These are phyloP conservation scores for Phialemoniopsis sp. DNA, from an alignment of 2,329 filamentous ascomycete genomes.

Conservation along the genomic window DNA sequence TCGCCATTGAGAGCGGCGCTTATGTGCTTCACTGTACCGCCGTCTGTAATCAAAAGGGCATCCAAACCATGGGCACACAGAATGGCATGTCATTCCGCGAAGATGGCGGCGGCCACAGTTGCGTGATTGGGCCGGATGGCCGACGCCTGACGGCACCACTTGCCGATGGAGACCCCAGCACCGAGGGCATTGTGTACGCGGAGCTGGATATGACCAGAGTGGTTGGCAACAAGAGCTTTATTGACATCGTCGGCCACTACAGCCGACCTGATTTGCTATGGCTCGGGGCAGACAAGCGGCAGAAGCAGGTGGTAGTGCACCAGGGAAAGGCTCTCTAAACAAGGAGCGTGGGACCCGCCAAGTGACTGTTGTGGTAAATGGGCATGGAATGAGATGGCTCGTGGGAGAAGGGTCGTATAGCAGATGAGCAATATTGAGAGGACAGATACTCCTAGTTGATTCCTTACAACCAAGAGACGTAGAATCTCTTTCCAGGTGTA, in stretches of 20 bases:
- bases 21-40: conserved; percentile 51
- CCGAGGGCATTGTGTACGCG: conserved; percentile 25
- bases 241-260: conserved; percentile 45
- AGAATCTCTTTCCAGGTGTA: too few species aligned
- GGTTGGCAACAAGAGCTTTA: conserved; percentile 33
- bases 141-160: conserved; percentile 10
- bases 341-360: too few species aligned
- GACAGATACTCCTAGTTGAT: too few species aligned
- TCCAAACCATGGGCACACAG: conserved; percentile 34
- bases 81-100: conserved; percentile 17
- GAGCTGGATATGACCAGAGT: conserved; percentile 27
- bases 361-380: too few species aligned
- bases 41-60: conserved; percentile 38
- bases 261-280: conserved; percentile 46
- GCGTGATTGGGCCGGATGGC: conserved; percentile 15
- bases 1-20: conserved; percentile 50
- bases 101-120: conserved; percentile 14
- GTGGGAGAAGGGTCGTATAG: too few species aligned
- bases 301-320: too few species aligned
- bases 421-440: too few species aligned
- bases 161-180: conserved; percentile 3
- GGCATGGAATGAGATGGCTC: too few species aligned
- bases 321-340: too few species aligned
- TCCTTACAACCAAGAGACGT: too few species aligned
- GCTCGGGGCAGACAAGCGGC: conserved; percentile 27